Conservation (phyloP, 108 stramenopile genomes). For the Discostella stelligeroides region DNA sequence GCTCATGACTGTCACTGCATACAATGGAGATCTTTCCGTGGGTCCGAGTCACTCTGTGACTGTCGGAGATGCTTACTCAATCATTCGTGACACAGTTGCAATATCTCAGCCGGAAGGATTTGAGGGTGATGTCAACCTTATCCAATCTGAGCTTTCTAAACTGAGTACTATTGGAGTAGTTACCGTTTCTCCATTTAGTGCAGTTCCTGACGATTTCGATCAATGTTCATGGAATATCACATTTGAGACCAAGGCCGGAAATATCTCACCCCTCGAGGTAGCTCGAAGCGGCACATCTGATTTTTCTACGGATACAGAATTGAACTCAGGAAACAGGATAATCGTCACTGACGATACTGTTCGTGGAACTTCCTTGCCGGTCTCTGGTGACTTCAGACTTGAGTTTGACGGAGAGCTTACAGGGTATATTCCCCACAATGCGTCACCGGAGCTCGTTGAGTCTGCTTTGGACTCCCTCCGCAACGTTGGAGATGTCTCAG, state of each 20-base stretch:
- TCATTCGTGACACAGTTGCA: slow-evolving; percentile 44
- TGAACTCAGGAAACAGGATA: slow-evolving; percentile 37
- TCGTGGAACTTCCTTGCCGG: slow-evolving; percentile 44
- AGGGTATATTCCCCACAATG: slow-evolving; percentile 68
- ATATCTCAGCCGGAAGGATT: slow-evolving; percentile 48
- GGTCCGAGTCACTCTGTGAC: slow-evolving; percentile 48
- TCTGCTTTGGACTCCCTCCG: slow-evolving; percentile 63
- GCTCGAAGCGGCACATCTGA: slow-evolving; percentile 31
- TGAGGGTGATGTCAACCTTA: slow-evolving; percentile 53
- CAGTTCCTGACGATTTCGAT: slow-evolving; percentile 31
- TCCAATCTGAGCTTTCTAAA: slow-evolving; percentile 77
- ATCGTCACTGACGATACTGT: slow-evolving; percentile 34
- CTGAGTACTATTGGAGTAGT: slow-evolving; percentile 72
- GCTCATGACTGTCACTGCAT: slow-evolving; percentile 49
- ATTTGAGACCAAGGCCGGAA: slow-evolving; percentile 80
- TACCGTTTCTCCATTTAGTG: slow-evolving; percentile 48
- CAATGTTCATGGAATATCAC: slow-evolving; percentile 72
- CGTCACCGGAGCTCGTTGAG: slow-evolving; percentile 57
- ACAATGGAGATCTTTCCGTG: slow-evolving; percentile 27
- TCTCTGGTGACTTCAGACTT: slow-evolving; percentile 77
- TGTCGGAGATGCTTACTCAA: slow-evolving; percentile 31
- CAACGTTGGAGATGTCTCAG: slow-evolving; percentile 68
- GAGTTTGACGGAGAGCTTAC: slow-evolving; percentile 67
- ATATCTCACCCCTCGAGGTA: slow-evolving; percentile 47
- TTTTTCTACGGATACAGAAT: slow-evolving; percentile 38